A percentile compares a stretch with the other conserved stretches of the same genome.
Conservation (phyloP, 2,329 filamentous ascomycete genomes). For the Talaromyces sp. region DNA sequence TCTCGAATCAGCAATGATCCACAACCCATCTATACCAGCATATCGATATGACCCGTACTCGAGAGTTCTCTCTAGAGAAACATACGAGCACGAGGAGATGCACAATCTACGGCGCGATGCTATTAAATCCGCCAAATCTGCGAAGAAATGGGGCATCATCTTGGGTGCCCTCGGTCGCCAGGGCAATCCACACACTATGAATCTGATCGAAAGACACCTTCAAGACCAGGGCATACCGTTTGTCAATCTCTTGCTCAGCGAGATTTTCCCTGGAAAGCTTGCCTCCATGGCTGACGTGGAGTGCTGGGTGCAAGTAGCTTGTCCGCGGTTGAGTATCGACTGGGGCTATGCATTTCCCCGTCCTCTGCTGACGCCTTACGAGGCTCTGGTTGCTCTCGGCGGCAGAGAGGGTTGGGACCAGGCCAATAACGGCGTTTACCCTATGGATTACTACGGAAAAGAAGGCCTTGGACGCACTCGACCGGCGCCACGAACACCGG, state of each 20-base stretch:
- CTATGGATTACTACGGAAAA: constrained; percentile 97
- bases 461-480: constrained; percentile 82
- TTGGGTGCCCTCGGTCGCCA: constrained; percentile 87
- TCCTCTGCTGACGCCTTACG: constrained; percentile 87
- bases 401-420: constrained; percentile 69
- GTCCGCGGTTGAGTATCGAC: constrained; percentile 93
- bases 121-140: constrained; percentile 67
- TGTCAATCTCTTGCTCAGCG: constrained; percentile 79
- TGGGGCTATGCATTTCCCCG: constrained; percentile 96
- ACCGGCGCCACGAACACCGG: constrained; percentile 17
- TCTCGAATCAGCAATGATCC: constrained; percentile 97
- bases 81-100: constrained; percentile 88
- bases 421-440: constrained; percentile 64
- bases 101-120: constrained; percentile 72
- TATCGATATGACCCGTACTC: constrained; percentile 98
- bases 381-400: constrained; percentile 85
- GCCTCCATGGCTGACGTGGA: constrained; percentile 91
- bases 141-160: constrained; percentile 90
- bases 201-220: constrained; percentile 74
- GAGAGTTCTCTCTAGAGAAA: constrained; percentile 81
- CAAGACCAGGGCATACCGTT: constrained; percentile 67
- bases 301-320: constrained; percentile 97
- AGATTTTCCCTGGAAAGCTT: constrained; percentile 95
- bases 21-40: constrained; percentile 83
- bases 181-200: constrained; percentile 90